Percentiles rank a stretch among this genome's conserved stretches.
Conservation (phyloP, 345 rosid genomes). For the Citrus inodora region DNA sequence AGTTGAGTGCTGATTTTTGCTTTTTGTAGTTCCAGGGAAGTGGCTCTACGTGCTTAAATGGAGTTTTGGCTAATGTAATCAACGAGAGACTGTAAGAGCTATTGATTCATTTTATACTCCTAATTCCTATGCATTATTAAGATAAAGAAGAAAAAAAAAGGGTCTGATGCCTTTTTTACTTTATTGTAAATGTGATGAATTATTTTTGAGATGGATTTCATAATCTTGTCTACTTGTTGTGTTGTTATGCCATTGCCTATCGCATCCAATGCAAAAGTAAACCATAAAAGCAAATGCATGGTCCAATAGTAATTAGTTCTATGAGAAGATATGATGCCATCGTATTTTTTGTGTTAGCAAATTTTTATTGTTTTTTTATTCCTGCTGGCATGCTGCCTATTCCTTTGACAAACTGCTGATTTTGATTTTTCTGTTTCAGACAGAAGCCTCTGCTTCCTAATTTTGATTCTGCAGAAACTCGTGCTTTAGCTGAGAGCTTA, state of each 20-base stretch:
- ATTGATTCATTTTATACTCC: neutral
- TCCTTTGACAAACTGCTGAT: slow-evolving; percentile 8
- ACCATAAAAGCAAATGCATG: neutral
- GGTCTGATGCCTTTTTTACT: neutral
- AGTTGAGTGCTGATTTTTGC: neutral
- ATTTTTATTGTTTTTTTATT: neutral
- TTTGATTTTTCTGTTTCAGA: slow-evolving; percentile 38
- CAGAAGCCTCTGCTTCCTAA: slow-evolving; percentile 80
- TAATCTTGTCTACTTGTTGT: neutral
- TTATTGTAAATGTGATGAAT: neutral
- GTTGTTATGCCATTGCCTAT: neutral
- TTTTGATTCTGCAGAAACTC: slow-evolving; percentile 84
- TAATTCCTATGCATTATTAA: neutral
- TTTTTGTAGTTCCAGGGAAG: slow-evolving; percentile 37
- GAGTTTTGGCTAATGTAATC: slow-evolving; percentile 36
- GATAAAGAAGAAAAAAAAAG: neutral
- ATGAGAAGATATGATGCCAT: neutral
- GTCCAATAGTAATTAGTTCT: neutral
- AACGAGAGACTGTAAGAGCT: slow-evolving; percentile 58
- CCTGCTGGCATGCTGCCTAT: neutral
- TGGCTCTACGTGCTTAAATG: slow-evolving; percentile 32
- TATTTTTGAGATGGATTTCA: neutral
- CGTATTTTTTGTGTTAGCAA: neutral
- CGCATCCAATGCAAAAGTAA: no score
- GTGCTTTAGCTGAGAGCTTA: slow-evolving; percentile 80